Evolutionary conservation across 192 early-diverging fungal genomes (phyloP).

Genomic region (Spinellus fusiger): DNA sequence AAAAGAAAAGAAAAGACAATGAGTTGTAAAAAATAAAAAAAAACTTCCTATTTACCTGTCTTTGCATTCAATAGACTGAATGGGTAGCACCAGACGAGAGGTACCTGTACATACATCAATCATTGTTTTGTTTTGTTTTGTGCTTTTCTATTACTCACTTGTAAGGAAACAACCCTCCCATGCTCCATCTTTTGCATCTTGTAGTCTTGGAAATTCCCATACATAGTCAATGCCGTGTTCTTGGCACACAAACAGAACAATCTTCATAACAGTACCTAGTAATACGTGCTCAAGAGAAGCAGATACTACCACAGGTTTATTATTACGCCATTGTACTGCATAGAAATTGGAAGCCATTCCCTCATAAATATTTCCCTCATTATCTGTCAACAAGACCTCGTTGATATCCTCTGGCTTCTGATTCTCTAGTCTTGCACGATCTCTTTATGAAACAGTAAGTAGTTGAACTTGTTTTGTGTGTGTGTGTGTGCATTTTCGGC

Average conservation of each 20-base stretch:
- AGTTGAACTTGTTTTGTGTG: background rate
- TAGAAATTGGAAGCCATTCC: constrained; percentile 70
- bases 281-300: constrained; percentile 57
- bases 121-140: background rate
- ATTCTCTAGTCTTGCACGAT: constrained; percentile 41
- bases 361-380: constrained; percentile 54
- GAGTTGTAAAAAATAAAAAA: constrained; percentile 1
- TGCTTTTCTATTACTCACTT: constrained; percentile 40
- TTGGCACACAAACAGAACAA: constrained; percentile 52
- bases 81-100: constrained; percentile 46
- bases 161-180: constrained; percentile 67
- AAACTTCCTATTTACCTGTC: constrained; percentile 32
- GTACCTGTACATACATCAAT: constrained; percentile 33
- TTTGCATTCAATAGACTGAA: constrained; percentile 37
- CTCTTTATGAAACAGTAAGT: constrained; percentile 20
- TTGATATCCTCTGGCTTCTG: constrained; percentile 39
- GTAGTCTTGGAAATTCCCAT: constrained; percentile 48
- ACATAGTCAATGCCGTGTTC: constrained; percentile 42
- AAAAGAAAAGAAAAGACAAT: background rate
- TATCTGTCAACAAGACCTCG: constrained; percentile 56
- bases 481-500: too few relatives aligned
- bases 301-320: constrained; percentile 31
- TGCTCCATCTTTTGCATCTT: constrained; percentile 26
- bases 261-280: constrained; percentile 58
- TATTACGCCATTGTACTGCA: constrained; percentile 30